A percentile compares a stretch with the other conserved stretches of the same genome.
phyloP scores from a whole-genome alignment of 164 flowering plant genomes.

The Annona cherimola region DNA sequence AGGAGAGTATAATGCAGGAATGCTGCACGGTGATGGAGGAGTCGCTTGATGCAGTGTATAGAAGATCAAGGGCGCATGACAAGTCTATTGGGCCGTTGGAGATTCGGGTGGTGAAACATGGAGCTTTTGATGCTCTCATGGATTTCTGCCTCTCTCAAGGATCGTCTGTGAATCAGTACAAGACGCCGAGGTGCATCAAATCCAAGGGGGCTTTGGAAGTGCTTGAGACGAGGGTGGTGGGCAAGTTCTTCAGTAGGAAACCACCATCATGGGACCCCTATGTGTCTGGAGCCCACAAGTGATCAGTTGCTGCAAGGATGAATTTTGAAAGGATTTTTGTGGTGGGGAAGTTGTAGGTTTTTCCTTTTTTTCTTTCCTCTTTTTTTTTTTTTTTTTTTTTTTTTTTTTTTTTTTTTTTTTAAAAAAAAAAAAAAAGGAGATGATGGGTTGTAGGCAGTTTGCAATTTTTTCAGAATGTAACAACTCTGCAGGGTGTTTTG shows the following conservation, averaged over 20 bases:
- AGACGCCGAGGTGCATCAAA: slow-evolving; percentile 68
- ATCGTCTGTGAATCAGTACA: slow-evolving; percentile 73
- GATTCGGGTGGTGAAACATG: slow-evolving; percentile 49
- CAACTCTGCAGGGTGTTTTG: not conserved
- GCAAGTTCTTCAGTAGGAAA: slow-evolving; percentile 24
- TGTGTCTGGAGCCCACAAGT: slow-evolving; percentile 4
- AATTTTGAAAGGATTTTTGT: not conserved
- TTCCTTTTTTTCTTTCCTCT: not conserved
- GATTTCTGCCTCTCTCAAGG: slow-evolving; percentile 55
- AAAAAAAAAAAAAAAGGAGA: not conserved
- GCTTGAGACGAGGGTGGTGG: slow-evolving; percentile 40
- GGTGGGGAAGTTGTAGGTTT: not conserved
- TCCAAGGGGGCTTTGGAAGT: slow-evolving; percentile 40
- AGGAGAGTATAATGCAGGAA: slow-evolving; percentile 34
- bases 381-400: too few species aligned
- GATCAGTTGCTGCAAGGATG: not conserved
- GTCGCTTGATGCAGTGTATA: slow-evolving; percentile 60
- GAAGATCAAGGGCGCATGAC: slow-evolving; percentile 51
- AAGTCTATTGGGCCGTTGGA: slow-evolving; percentile 69
- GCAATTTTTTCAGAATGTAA: not conserved
- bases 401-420: too few species aligned
- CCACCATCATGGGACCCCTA: slow-evolving; percentile 22
- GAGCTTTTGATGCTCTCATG: slow-evolving; percentile 65
- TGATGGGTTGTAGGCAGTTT: not conserved
- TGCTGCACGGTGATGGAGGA: slow-evolving; percentile 54